phyloP scores from a whole-genome alignment of 306 rosid species.

The Vigna trinervia region DNA sequence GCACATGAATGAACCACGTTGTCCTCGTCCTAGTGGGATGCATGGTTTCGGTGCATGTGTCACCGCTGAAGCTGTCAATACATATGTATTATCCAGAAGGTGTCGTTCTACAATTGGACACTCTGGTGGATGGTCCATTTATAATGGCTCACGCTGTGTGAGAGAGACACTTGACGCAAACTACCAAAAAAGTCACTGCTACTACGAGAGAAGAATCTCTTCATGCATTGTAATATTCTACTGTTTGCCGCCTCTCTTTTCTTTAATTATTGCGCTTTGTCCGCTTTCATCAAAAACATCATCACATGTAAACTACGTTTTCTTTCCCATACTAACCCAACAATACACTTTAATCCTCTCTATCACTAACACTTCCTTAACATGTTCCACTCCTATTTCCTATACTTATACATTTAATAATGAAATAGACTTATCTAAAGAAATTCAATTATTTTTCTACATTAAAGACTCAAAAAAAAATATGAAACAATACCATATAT shows the following conservation, averaged over 20 bases:
- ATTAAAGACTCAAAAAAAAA: too few species aligned
- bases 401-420: too few species aligned
- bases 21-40: neutral
- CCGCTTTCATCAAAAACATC: slow-evolving; percentile 10
- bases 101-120: neutral
- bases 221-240: neutral
- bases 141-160: neutral
- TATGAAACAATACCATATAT: too few species aligned
- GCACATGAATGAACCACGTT: neutral
- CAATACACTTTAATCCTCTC: neutral
- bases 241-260: neutral
- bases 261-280: slow-evolving; percentile 9
- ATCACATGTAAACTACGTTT: slow-evolving; percentile 22
- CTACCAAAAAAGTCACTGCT: neutral
- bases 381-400: neutral
- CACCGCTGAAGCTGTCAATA: slow-evolving; percentile 43
- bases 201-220: neutral
- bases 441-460: too few species aligned
- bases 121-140: too few species aligned
- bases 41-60: slow-evolving; percentile 17
- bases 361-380: neutral
- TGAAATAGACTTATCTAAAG: too few species aligned
- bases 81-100: neutral
- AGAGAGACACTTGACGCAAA: neutral
- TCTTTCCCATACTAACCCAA: neutral